Base-by-base conservation (phyloP, 768 basidiomycete genomes). In the Boletus coccyginus region DNA sequence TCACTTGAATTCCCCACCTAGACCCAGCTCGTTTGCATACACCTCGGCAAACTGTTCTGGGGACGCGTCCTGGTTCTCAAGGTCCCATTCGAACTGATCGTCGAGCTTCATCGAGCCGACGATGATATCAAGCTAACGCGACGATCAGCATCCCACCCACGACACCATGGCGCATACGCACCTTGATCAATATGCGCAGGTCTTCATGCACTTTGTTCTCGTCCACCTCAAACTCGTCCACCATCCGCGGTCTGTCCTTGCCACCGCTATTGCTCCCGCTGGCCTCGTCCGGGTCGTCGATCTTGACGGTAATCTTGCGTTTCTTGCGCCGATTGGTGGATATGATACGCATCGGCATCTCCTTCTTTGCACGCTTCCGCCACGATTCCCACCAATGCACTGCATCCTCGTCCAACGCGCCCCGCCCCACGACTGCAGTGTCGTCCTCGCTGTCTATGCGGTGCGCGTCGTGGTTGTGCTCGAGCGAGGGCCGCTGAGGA, bases 21-120 rank as follows among this genome's bases (percentile, higher is more conserved):
- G 74, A 6, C 97, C 97, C 24, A 99, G 75, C 61, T 99, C 97
- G 21, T 83, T 82, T 2, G 85, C 77, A 68, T 97, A 96, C 1
- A 87, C 80, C 59, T 90, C 88, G 8, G 97, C 93, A 71, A 98
- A 98, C 27, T 88, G 86, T 73, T 99, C 97, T 0, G 96, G 95
- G 0, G 88, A 88, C 4, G 91, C 88, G 45, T 81, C 78, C 21
- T 77, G 73, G 53, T 90, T 93, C 62, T 88, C 88, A 38, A 98
- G 73, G 70, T 99, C 96, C 97, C 97, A 99, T 69, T 98, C 97
- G 66, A 98, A 96, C 66, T 94, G 90, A 72, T 99, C 97, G 53
- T 93, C 90, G 24, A 99, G 81, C 71, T 95, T 94, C 76, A 94
- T 84, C 8, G 88, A 85, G 24, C 93, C 96, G 53, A 95, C 88